A percentile compares a stretch with the other conserved stretches of the same genome.
Conservation (phyloP, 441 rosid genomes). For the Theobroma grandiflorum region DNA sequence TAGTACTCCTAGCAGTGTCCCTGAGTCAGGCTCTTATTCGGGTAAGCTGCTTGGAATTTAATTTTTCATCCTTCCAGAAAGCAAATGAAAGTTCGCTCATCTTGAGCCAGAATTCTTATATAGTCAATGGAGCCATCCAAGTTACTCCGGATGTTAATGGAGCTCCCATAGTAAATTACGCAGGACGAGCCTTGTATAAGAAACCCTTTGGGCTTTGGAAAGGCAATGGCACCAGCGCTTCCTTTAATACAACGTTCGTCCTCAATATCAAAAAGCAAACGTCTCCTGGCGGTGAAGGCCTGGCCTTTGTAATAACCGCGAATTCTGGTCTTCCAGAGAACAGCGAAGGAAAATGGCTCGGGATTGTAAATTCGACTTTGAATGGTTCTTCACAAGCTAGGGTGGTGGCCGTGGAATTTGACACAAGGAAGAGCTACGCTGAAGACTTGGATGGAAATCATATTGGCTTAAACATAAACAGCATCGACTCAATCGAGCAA, state of each 20-base stretch:
- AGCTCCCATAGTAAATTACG: conserved; percentile 16
- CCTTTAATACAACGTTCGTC: conserved; percentile 65
- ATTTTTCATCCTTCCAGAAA: conserved; percentile 34
- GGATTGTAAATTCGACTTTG: conserved; percentile 53
- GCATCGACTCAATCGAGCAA: conserved; percentile 48
- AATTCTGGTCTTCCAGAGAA: conserved; percentile 32
- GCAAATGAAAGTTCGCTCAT: not conserved
- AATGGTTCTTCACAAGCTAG: conserved; percentile 38
- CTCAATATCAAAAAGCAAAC: conserved; percentile 49
- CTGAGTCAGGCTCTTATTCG: not conserved
- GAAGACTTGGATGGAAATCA: conserved; percentile 71
- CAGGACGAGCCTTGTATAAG: conserved; percentile 52
- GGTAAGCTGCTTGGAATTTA: conserved; percentile 36
- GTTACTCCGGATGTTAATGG: conserved; percentile 58
- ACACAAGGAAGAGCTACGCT: conserved; percentile 62
- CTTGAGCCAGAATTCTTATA: conserved; percentile 5
- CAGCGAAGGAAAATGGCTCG: conserved; percentile 73
- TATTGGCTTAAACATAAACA: conserved; percentile 64
- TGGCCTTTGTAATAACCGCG: conserved; percentile 62
- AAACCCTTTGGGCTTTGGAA: conserved; percentile 50
- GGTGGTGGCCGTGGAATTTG: conserved; percentile 73
- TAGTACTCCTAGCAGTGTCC: not conserved
- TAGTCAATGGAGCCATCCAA: conserved; percentile 52
- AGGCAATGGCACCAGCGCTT: conserved; percentile 26
- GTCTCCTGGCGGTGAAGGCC: conserved; percentile 64